Conservation (phyloP, 345 rosid species). For the Gossypium australe region DNA sequence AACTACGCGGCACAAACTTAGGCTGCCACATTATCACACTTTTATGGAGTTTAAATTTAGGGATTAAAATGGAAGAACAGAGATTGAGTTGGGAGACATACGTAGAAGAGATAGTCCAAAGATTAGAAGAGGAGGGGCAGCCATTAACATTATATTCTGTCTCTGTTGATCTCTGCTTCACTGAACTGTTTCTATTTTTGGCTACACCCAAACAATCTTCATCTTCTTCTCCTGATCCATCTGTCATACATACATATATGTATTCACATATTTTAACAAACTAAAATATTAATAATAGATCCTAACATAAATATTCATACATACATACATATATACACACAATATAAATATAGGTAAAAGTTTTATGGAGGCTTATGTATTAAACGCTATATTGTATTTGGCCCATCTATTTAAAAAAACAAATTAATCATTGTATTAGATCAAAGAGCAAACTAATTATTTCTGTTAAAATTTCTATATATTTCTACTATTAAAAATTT, state of each 20-base stretch:
- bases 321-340: neutral
- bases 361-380: too few species aligned
- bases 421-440: too few species aligned
- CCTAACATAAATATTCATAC: too few species aligned
- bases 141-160: constrained; percentile 6
- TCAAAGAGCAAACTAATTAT: too few species aligned
- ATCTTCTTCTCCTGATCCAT: constrained; percentile 51
- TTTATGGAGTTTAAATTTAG: too few species aligned
- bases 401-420: fast-evolving
- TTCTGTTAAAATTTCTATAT: too few species aligned
- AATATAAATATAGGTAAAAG: too few species aligned
- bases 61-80: too few species aligned
- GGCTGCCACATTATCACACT: fast-evolving
- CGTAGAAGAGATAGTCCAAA: constrained; percentile 40
- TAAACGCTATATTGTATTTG: too few species aligned
- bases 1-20: fast-evolving
- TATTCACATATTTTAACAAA: neutral
- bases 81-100: constrained; percentile 15
- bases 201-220: constrained; percentile 31
- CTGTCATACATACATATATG: constrained; percentile 2
- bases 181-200: constrained; percentile 9
- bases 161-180: constrained; percentile 1
- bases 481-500: too few species aligned
- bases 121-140: constrained; percentile 11
- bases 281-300: neutral